Evolutionary conservation across 106 monocot genomes (phyloP), one percentile per base, ranked within the genome.

Genomic region (Allium sativum): DNA sequence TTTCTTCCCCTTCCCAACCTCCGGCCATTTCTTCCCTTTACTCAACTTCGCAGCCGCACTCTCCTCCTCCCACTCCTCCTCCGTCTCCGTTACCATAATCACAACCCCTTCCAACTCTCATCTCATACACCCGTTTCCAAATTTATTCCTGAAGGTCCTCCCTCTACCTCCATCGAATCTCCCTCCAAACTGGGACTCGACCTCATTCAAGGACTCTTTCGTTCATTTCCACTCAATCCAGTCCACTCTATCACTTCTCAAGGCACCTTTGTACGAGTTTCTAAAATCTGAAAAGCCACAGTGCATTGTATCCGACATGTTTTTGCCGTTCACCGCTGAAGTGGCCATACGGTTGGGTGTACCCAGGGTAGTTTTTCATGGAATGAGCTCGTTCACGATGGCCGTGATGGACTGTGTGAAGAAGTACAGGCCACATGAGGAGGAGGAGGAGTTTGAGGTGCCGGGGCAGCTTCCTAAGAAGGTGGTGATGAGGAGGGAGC

Each of bases 291-390:
- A 59, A 42, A 61, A 18, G 11, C 68, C 75, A 3, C 55, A 59
- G 52, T 70, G 70, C 64, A 11, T 76, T 57, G 21, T 76, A 40
- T 65, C 76, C 16, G 70, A 76, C 65, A 59, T 60, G 58, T 60
- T 65, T 59, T 56, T 76, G 12, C 64, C 69, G 0, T 76, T 69
- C 70, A 76, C 76, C 6, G 65, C 31, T 12, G 70, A 76, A n/a
- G 76, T 59, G 31, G 70, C 70, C 10, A 51, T 13, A 14, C 58
- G 56, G 52, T 58, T 65, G 22, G 18, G 52, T 22, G 59, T 70
- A n/a, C 70, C 64, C 3, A 20, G 70, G 40, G 18, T 70, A 12
- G 59, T 70, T 18, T 77, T 77, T 40, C 66, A 77, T 45, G 76
- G 69, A 0, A 69, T 65, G 56, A 45, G 65, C 11, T 56, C 68